Evolutionary conservation across 2,329 filamentous ascomycete genomes (phyloP).

Genomic region (Chaetomium sp.): DNA sequence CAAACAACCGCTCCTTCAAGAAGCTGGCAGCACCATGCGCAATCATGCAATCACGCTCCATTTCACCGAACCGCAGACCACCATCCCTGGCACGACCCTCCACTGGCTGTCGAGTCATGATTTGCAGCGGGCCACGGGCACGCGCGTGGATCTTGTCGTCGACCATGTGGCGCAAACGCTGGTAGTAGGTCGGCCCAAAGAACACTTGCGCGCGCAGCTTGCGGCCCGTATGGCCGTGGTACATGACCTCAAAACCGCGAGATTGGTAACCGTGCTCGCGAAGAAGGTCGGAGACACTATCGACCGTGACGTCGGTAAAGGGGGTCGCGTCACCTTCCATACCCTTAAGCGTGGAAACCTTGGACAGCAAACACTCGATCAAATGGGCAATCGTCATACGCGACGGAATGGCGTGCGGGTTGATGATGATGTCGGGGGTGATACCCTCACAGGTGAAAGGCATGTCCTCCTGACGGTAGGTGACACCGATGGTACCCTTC

Average conservation of each 20-base stretch:
- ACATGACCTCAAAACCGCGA: conserved; percentile 97
- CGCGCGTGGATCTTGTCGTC: conserved; percentile 99
- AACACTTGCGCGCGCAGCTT: conserved; percentile 95
- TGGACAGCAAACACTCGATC: conserved; percentile 96
- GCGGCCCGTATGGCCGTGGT: conserved; percentile 92
- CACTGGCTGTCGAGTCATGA: conserved; percentile 92
- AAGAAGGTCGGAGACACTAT: conserved; percentile 80
- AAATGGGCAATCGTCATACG: conserved; percentile 99
- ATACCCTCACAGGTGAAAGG: conserved; percentile 91
- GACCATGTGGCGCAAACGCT: conserved; percentile 97
- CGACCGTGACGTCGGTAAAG: conserved; percentile 95
- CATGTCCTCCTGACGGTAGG: conserved; percentile 97
- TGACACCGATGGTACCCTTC: conserved; percentile 98
- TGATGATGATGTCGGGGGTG: conserved; percentile 94
- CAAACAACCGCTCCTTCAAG: conserved; percentile 93
- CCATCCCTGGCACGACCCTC: conserved; percentile 97
- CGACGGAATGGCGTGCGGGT: conserved; percentile 97
- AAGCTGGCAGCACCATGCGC: conserved; percentile 97
- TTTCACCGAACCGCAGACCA: conserved; percentile 98
- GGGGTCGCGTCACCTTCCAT: conserved; percentile 96
- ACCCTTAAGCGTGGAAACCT: conserved; percentile 87
- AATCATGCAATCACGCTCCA: conserved; percentile 99
- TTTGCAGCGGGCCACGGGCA: conserved; percentile 91
- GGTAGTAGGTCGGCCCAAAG: conserved; percentile 96
- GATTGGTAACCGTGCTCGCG: conserved; percentile 91